Percentiles rank a stretch among this genome's conserved stretches.
Evolutionary conservation across 164 flowering plant species (phyloP).

Genomic region (Hamamelis virginiana): DNA sequence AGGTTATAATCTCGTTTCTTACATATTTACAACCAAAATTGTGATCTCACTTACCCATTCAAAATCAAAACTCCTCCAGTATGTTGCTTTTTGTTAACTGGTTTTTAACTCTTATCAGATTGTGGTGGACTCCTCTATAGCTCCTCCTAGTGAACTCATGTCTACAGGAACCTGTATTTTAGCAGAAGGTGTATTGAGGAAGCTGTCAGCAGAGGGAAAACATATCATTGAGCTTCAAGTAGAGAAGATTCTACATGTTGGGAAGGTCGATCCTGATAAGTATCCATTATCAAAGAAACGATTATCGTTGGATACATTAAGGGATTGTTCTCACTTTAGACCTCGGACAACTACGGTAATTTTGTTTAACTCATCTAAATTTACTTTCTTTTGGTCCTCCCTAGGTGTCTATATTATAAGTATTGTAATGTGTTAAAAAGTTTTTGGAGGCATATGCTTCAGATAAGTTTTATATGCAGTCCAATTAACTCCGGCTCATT

Average conservation of each 20-base stretch:
- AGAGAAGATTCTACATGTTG: slow-evolving; percentile 71
- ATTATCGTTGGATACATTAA: slow-evolving; percentile 51
- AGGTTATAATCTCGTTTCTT: background rate
- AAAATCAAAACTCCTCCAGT: too few relatives aligned
- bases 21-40: background rate
- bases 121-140: slow-evolving; percentile 51
- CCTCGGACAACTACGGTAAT: slow-evolving; percentile 82
- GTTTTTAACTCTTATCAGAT: slow-evolving; percentile 41
- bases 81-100: background rate
- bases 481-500: too few relatives aligned
- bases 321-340: slow-evolving; percentile 64
- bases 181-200: slow-evolving; percentile 64
- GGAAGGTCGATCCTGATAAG: slow-evolving; percentile 52
- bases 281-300: slow-evolving; percentile 72
- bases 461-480: too few relatives aligned
- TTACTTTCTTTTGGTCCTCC: background rate
- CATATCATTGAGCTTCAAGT: slow-evolving; percentile 61
- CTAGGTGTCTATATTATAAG: background rate
- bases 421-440: background rate
- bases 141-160: slow-evolving; percentile 43
- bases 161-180: slow-evolving; percentile 77
- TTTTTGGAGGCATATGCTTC: background rate
- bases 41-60: background rate
- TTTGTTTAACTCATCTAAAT: background rate
- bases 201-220: slow-evolving; percentile 42